These are phyloP conservation scores for Pulveroboletus ravenelii DNA, from an alignment of 768 basidiomycete genomes.

Conservation along the genomic window DNA sequence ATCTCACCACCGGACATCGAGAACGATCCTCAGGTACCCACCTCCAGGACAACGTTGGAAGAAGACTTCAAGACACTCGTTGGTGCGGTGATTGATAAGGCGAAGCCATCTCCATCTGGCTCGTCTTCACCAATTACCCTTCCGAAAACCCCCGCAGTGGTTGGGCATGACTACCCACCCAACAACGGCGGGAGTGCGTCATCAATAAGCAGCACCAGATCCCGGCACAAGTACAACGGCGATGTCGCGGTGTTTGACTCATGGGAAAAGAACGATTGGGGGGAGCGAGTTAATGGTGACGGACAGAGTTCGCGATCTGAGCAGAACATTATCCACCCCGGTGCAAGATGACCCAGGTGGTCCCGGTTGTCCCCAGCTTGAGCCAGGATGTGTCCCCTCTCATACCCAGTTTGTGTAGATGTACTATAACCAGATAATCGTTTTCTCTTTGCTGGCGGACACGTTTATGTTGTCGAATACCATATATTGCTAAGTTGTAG, in stretches of 20 bases:
- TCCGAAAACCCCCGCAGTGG: not conserved
- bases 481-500: not conserved
- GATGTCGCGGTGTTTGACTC: constrained; percentile 16
- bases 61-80: constrained; percentile 22
- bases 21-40: constrained; percentile 35
- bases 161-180: constrained; percentile 51
- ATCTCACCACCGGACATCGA: constrained; percentile 40
- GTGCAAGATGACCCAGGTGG: constrained; percentile 21
- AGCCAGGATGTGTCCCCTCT: not conserved
- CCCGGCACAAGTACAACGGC: constrained; percentile 24
- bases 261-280: constrained; percentile 54
- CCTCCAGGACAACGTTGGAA: constrained; percentile 33
- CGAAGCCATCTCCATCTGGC: constrained; percentile 9
- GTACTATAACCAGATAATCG: constrained; percentile 17
- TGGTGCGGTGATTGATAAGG: constrained; percentile 10
- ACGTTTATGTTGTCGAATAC: not conserved
- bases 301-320: constrained; percentile 43
- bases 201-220: constrained; percentile 16
- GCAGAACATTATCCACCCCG: constrained; percentile 33
- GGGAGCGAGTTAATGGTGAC: constrained; percentile 42
- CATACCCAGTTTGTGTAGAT: constrained; percentile 6
- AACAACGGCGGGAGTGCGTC: constrained; percentile 40
- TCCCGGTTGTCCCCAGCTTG: not conserved
- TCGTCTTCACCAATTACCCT: constrained; percentile 17
- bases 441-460: not conserved